Conservation (phyloP, 106 monocot species). For the Chionographis japonica region DNA sequence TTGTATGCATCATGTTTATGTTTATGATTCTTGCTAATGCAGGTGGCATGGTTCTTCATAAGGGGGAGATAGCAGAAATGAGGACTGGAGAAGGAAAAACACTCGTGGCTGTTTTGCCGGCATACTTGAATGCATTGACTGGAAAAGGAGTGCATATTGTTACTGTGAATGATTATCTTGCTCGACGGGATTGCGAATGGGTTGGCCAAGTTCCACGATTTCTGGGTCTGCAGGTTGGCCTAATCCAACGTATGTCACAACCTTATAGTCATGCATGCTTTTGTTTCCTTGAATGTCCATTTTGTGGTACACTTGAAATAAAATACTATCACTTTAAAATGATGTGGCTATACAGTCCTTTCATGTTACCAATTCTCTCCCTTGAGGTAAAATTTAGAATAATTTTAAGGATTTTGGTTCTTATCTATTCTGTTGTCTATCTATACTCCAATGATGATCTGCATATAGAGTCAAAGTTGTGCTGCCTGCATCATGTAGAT, state of each 20-base stretch:
- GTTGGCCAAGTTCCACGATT: slow-evolving; percentile 97
- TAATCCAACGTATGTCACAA: slow-evolving; percentile 96
- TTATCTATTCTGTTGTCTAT: no score
- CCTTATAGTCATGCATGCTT: slow-evolving; percentile 6
- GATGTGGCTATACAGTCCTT: no score
- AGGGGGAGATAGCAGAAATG: slow-evolving; percentile 98
- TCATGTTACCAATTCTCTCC: no score
- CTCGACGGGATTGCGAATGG: slow-evolving; percentile 93
- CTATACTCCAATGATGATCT: no score
- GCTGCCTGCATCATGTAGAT: no score
- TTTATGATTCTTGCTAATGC: slow-evolving; percentile 5
- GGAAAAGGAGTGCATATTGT: slow-evolving; percentile 98
- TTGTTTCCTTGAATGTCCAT: not conserved
- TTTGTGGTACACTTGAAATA: not conserved
- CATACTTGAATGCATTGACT: slow-evolving; percentile 87
- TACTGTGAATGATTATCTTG: slow-evolving; percentile 97
- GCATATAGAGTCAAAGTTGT: no score
- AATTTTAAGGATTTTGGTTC: no score
- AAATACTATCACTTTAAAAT: no score
- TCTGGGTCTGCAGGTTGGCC: slow-evolving; percentile 91
- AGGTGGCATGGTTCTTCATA: slow-evolving; percentile 99
- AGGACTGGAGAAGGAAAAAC: slow-evolving; percentile 99
- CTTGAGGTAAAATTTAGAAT: no score
- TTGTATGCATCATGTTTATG: no score
- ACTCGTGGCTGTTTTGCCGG: slow-evolving; percentile 86